Percentiles rank a stretch among this genome's conserved stretches.
Evolutionary conservation across 208 protist genomes (phyloP).

Genomic region (Plasmodiophora brassicae): DNA sequence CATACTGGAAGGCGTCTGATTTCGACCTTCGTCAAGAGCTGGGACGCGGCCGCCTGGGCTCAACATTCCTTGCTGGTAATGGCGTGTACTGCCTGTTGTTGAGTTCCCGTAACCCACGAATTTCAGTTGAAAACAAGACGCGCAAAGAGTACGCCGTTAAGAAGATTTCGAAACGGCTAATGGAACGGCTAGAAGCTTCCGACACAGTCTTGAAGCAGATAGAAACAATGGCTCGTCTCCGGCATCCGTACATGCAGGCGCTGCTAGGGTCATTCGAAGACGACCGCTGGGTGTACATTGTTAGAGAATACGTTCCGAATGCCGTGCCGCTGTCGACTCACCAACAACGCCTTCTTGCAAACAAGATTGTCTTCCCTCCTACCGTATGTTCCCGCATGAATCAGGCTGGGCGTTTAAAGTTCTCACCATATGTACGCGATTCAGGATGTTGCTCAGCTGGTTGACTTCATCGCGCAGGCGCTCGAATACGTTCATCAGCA

Average conservation of each 20-base stretch:
- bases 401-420: not conserved
- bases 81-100: not conserved
- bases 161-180: not conserved
- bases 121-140: conserved; percentile 11
- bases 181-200: not conserved
- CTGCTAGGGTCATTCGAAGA: conserved; percentile 8
- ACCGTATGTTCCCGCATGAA: not conserved
- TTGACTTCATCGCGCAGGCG: not conserved
- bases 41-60: not conserved
- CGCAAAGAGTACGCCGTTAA: not conserved
- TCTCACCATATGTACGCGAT: no score
- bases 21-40: not conserved
- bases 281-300: conserved; percentile 16
- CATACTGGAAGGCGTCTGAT: conserved; percentile 9
- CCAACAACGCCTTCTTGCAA: not conserved
- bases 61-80: not conserved
- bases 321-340: not conserved
- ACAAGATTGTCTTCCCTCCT: not conserved
- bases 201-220: not conserved
- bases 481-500: not conserved
- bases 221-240: not conserved
- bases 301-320: not conserved
- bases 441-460: not conserved
- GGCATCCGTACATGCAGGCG: not conserved
- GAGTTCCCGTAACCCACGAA: not conserved